phyloP scores from a whole-genome alignment of 495 filamentous ascomycete genomes.

The Penicillium arizonense region DNA sequence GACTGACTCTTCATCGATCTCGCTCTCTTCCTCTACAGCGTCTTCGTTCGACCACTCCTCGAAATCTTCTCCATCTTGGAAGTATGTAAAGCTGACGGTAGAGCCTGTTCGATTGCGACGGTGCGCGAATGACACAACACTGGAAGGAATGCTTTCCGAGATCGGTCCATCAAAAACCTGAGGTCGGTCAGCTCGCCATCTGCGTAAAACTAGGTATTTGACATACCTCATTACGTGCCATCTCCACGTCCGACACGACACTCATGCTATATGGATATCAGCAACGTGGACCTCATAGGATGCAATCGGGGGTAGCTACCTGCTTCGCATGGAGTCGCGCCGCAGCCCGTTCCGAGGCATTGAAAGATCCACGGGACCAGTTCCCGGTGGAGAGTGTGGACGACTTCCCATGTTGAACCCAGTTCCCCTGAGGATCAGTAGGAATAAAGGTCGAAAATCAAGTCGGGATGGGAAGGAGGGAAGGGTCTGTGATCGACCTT shows the following conservation, averaged over 20 bases:
- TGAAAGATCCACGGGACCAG: slow-evolving; percentile 20
- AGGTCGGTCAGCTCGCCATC: slow-evolving; percentile 7
- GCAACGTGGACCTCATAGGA: slow-evolving; percentile 2
- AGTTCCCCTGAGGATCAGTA: not conserved
- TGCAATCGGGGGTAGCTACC: slow-evolving; percentile 31
- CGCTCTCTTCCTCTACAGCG: slow-evolving; percentile 50
- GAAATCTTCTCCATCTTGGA: slow-evolving; percentile 59
- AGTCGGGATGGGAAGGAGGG: no score
- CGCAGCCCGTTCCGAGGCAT: slow-evolving; percentile 37
- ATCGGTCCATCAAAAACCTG: slow-evolving; percentile 92
- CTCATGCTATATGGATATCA: slow-evolving; percentile 54
- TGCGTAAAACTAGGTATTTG: not conserved
- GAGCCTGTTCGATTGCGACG: slow-evolving; percentile 74
- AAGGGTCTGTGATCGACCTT: no score
- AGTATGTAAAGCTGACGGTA: slow-evolving; percentile 86
- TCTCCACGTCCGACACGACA: slow-evolving; percentile 94
- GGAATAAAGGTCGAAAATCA: no score
- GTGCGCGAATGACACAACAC: slow-evolving; percentile 82
- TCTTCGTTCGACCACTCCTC: slow-evolving; percentile 52
- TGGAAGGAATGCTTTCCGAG: slow-evolving; percentile 91
- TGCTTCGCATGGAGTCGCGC: slow-evolving; percentile 75
- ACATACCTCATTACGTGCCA: slow-evolving; percentile 91
- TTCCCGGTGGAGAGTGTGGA: slow-evolving; percentile 22
- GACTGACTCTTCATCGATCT: slow-evolving; percentile 49
- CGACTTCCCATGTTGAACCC: slow-evolving; percentile 21